Base-by-base conservation (phyloP, 169 alveolate genomes). In the Besnoitia besnoiti region DNA sequence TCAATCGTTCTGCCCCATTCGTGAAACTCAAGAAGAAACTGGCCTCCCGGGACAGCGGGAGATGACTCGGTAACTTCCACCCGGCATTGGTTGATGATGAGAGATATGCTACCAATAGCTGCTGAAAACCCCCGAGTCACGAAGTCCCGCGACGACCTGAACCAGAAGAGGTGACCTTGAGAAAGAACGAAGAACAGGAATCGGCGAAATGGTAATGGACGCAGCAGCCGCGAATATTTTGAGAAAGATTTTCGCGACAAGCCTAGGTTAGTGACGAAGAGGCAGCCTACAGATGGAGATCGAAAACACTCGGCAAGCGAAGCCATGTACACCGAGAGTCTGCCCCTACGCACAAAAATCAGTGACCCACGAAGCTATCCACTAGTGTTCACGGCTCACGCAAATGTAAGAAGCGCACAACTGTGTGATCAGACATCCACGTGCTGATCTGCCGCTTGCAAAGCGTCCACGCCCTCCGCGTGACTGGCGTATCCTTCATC, bases 101-200 rank as follows among this genome's bases (percentile, higher is more conserved):
- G 87, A 37, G 87, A 77, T 14, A 77, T 39, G 30, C 87, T 77
- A 30, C 87, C 87, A 0, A 44, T 30, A 27, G 61, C 49, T 21
- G 87, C 87, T 37, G 37, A 19, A 55, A 77, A 77, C 19, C 87
- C 87, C 2, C 87, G 87, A 16, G 10, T 8, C 21, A 42, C 49
- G 21, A 77, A 77, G 49, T 77, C 87, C 12, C 87, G 50, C 10
- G 61, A 42, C 4, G 50, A 37, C 49, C 59, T 5, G 21, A 77
- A 77, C 87, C 87, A 77, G 47, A 77, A 77, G 55, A 77, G 87
- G 55, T 77, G 87, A 40, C 87, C 87, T 42, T 35, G 87, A 4
- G 87, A 19, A 16, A 77, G 55, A 21, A 77, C 59, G 40, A 77
- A 77, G 59, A 40, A 77, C 37, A 40, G 40, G 8, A 40, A 55